These are phyloP conservation scores for Rosa rugosa DNA, from an alignment of 306 rosid genomes.

Conservation along the genomic window DNA sequence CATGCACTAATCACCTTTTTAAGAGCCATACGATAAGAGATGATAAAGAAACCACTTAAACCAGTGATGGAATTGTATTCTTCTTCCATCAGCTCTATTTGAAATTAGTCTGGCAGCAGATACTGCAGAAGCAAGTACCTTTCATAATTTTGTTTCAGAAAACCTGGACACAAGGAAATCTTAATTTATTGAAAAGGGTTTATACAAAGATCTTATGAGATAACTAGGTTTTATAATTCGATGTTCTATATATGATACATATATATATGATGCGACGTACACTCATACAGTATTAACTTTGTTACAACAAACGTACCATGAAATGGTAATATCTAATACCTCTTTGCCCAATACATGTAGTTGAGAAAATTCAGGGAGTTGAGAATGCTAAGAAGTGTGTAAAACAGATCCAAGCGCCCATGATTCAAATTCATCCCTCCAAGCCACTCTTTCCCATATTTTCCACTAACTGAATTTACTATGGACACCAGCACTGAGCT, in stretches of 20 bases:
- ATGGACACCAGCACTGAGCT: conserved; percentile 37
- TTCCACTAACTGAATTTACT: conserved; percentile 31
- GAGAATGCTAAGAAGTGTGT: conserved; percentile 34
- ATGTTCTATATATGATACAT: background rate
- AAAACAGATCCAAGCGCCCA: conserved; percentile 42
- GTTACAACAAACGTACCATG: background rate
- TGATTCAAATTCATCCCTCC: conserved; percentile 38
- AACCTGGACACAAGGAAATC: background rate
- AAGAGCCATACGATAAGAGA: background rate
- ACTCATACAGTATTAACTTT: background rate
- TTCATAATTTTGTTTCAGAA: background rate
- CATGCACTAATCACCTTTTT: background rate
- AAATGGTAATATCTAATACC: conserved; percentile 17
- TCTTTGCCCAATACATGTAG: conserved; percentile 39
- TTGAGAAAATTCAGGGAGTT: conserved; percentile 29
- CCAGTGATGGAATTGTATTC: background rate
- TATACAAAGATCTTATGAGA: background rate
- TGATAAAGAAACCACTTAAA: background rate
- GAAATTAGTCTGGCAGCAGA: no score
- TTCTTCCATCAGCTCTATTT: no score
- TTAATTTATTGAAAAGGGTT: background rate
- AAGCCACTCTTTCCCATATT: conserved; percentile 33
- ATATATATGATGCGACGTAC: background rate
- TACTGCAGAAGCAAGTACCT: background rate
- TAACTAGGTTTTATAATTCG: background rate